These are phyloP conservation scores for Aspergillus hancockii DNA, from an alignment of 495 filamentous ascomycete genomes.

Conservation along the genomic window DNA sequence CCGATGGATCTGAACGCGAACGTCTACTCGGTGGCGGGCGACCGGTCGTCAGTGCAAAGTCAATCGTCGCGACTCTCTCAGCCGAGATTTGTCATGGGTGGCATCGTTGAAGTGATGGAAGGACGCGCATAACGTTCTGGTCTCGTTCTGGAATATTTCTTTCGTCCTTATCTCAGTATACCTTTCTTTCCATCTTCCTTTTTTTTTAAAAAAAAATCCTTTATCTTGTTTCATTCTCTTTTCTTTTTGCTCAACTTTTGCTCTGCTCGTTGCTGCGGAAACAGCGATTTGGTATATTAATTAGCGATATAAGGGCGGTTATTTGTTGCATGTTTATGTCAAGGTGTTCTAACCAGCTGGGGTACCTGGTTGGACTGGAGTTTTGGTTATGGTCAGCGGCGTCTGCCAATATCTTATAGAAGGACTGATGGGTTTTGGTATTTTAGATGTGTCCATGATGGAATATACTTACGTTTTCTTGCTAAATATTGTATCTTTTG, in stretches of 20 bases:
- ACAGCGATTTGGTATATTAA: not conserved
- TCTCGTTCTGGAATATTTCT: slow-evolving; percentile 6
- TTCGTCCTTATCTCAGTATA: slow-evolving; percentile 5
- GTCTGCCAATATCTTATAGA: not conserved
- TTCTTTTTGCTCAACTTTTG: not conserved
- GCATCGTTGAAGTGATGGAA: slow-evolving; percentile 53
- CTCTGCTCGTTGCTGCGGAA: not conserved
- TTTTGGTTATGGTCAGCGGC: not conserved
- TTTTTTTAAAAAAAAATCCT: too few relatives aligned
- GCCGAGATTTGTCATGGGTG: slow-evolving; percentile 47
- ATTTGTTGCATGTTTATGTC: not conserved
- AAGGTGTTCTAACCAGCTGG: not conserved
- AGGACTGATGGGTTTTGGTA: not conserved
- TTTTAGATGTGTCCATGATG: slow-evolving; percentile 1
- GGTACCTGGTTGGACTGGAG: not conserved
- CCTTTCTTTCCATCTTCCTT: not conserved
- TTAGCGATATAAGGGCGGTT: not conserved
- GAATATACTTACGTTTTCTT: not conserved
- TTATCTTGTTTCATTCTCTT: slow-evolving; percentile 5
- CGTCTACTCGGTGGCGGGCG: slow-evolving; percentile 7
- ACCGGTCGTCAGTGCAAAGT: slow-evolving; percentile 7
- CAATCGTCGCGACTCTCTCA: slow-evolving; percentile 16
- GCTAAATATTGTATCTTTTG: not conserved
- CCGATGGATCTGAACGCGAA: slow-evolving; percentile 26
- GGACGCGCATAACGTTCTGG: slow-evolving; percentile 30